These are phyloP conservation scores for Rhizopogon vulgaris DNA, from an alignment of 768 basidiomycete species.

Conservation along the genomic window DNA sequence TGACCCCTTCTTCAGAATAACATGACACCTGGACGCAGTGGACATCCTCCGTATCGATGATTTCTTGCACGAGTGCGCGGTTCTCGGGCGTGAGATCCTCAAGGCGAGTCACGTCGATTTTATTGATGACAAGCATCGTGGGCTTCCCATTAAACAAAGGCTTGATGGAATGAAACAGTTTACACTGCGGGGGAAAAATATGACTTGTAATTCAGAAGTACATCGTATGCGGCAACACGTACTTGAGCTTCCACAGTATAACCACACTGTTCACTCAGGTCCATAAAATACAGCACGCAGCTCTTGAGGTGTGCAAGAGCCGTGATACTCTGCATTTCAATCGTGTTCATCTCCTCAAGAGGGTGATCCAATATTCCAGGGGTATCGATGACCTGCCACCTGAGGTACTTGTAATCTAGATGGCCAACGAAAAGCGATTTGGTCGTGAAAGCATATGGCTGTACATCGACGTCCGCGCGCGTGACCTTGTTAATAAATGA, in stretches of 20 bases:
- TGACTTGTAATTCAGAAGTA: neutral
- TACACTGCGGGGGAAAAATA: conserved; percentile 53
- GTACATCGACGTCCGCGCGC: conserved; percentile 97
- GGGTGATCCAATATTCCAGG: conserved; percentile 98
- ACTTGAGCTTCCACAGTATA: conserved; percentile 96
- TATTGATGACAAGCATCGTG: conserved; percentile 93
- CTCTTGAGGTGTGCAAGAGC: conserved; percentile 94
- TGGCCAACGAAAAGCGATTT: conserved; percentile 98
- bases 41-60: conserved; percentile 69
- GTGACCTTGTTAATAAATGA: conserved; percentile 99
- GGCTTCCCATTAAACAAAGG: conserved; percentile 94
- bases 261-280: conserved; percentile 96
- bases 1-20: conserved; percentile 95
- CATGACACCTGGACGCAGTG: conserved; percentile 83
- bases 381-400: conserved; percentile 99
- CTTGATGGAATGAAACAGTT: conserved; percentile 99
- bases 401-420: conserved; percentile 96
- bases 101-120: conserved; percentile 88
- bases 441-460: conserved; percentile 99
- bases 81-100: conserved; percentile 76
- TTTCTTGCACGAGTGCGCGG: conserved; percentile 79
- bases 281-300: conserved; percentile 98
- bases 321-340: conserved; percentile 99
- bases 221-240: conserved; percentile 16
- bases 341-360: conserved; percentile 99